These are phyloP conservation scores for Ophiocordyceps australis DNA, from an alignment of 2,329 filamentous ascomycete genomes.

Conservation along the genomic window DNA sequence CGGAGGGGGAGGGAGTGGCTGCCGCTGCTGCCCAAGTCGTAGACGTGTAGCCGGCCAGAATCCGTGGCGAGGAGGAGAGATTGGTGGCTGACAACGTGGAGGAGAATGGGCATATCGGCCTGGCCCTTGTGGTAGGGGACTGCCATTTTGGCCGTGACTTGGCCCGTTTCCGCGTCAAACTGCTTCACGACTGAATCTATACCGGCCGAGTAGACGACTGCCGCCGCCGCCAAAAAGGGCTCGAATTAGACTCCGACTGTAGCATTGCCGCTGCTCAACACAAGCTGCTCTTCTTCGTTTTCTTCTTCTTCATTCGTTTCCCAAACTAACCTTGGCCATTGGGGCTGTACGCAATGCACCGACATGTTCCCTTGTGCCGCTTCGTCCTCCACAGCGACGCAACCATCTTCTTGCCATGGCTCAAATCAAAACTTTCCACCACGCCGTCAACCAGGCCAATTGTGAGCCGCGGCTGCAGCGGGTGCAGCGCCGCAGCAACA, in stretches of 20 bases:
- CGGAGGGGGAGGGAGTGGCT: slow-evolving; percentile 37
- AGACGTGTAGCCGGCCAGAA: slow-evolving; percentile 73
- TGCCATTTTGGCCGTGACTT: slow-evolving; percentile 65
- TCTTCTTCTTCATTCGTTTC: slow-evolving; percentile 10
- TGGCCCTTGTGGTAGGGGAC: slow-evolving; percentile 41
- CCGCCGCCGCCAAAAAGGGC: too few relatives aligned
- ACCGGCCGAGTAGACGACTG: slow-evolving; percentile 45
- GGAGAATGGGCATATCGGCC: slow-evolving; percentile 58
- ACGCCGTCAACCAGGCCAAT: slow-evolving; percentile 75
- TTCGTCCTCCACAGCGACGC: slow-evolving; percentile 74
- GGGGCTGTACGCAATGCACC: slow-evolving; percentile 57
- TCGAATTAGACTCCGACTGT: too few relatives aligned
- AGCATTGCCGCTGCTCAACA: too few relatives aligned
- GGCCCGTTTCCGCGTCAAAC: slow-evolving; percentile 37
- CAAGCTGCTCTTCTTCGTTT: background rate
- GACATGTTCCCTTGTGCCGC: slow-evolving; percentile 86
- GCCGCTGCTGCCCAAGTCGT: slow-evolving; percentile 53
- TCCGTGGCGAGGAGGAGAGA: slow-evolving; percentile 81
- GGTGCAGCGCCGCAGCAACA: slow-evolving; percentile 78
- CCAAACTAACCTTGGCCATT: slow-evolving; percentile 50
- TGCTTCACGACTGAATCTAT: slow-evolving; percentile 39
- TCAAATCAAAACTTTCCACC: slow-evolving; percentile 60
- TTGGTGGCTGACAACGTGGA: slow-evolving; percentile 74
- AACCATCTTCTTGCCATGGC: slow-evolving; percentile 54
- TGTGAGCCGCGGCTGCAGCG: slow-evolving; percentile 64